Conservation (phyloP, 2,329 filamentous ascomycete species). For the Diaporthe sp. region DNA sequence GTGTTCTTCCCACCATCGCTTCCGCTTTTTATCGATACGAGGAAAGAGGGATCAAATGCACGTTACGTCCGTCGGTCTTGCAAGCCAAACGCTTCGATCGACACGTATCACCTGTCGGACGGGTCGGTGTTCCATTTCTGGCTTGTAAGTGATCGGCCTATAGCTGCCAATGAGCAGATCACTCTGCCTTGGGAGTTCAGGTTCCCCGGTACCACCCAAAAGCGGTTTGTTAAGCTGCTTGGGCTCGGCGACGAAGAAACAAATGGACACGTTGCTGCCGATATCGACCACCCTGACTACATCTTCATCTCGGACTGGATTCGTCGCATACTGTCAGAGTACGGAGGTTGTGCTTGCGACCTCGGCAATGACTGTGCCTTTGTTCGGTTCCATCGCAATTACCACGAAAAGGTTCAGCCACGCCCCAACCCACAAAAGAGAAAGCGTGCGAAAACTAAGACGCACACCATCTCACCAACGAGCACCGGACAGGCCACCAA, state of each 20-base stretch:
- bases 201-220: conserved; percentile 67
- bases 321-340: conserved; percentile 79
- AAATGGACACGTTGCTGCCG: conserved; percentile 63
- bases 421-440: conserved; percentile 59
- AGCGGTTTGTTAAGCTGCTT: conserved; percentile 70
- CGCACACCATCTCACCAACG: conserved; percentile 70
- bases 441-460: conserved; percentile 69
- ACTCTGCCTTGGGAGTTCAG: conserved; percentile 79
- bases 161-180: conserved; percentile 74
- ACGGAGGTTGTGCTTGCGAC: conserved; percentile 84
- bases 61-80: conserved; percentile 95
- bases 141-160: conserved; percentile 85
- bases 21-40: conserved; percentile 93
- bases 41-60: conserved; percentile 86
- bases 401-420: conserved; percentile 62
- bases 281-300: conserved; percentile 73
- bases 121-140: conserved; percentile 91
- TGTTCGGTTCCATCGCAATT: conserved; percentile 72
- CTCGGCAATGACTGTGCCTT: conserved; percentile 74
- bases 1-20: conserved; percentile 91
- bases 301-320: conserved; percentile 75
- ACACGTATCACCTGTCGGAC: conserved; percentile 83
- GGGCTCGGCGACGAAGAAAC: conserved; percentile 74
- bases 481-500: conserved; percentile 74
- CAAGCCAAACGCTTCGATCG: conserved; percentile 87